phyloP scores from a whole-genome alignment of 2,329 filamentous ascomycete species.

The Arthroderma sp. region DNA sequence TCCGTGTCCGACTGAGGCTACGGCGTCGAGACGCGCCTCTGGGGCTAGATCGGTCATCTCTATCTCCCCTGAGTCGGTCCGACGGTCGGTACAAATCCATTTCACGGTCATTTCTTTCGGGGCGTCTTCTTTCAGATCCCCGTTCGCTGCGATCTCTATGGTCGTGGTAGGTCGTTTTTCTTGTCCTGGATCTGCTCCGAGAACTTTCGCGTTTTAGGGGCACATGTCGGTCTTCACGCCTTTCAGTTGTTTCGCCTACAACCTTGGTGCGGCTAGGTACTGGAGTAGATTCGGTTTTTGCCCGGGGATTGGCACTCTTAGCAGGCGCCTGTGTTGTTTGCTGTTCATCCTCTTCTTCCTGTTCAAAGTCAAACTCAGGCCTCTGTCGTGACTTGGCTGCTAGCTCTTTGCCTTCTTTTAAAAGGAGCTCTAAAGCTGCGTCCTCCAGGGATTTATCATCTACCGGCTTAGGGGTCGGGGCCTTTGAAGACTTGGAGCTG shows the following conservation, averaged over 20 bases:
- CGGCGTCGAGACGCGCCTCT: slow-evolving; percentile 22
- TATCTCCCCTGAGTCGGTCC: slow-evolving; percentile 10
- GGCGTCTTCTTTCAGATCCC: slow-evolving; percentile 5
- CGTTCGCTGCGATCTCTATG: slow-evolving; percentile 7
- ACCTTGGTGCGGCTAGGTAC: background rate
- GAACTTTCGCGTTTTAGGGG: slow-evolving; percentile 17
- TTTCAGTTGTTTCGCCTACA: slow-evolving; percentile 4
- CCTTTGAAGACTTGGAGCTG: slow-evolving; percentile 1
- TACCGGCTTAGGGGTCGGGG: slow-evolving; percentile 15
- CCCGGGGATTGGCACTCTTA: background rate
- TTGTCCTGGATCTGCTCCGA: slow-evolving; percentile 14
- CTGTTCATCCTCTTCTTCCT: slow-evolving; percentile 31
- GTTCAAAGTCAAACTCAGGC: slow-evolving; percentile 39
- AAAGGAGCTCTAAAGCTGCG: slow-evolving; percentile 39
- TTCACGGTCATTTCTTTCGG: slow-evolving; percentile 7
- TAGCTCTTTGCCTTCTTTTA: slow-evolving; percentile 43
- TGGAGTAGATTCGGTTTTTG: slow-evolving; percentile 3
- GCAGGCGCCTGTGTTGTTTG: slow-evolving; percentile 9
- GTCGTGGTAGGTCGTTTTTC: slow-evolving; percentile 13
- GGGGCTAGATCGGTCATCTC: slow-evolving; percentile 21
- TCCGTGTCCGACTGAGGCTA: slow-evolving; percentile 20
- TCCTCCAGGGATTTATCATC: slow-evolving; percentile 44
- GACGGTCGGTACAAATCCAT: slow-evolving; percentile 12
- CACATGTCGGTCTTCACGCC: slow-evolving; percentile 3
- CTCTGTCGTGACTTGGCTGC: slow-evolving; percentile 39